Conservation (phyloP, 2,329 filamentous ascomycete species). For the Balansia obtecta region DNA sequence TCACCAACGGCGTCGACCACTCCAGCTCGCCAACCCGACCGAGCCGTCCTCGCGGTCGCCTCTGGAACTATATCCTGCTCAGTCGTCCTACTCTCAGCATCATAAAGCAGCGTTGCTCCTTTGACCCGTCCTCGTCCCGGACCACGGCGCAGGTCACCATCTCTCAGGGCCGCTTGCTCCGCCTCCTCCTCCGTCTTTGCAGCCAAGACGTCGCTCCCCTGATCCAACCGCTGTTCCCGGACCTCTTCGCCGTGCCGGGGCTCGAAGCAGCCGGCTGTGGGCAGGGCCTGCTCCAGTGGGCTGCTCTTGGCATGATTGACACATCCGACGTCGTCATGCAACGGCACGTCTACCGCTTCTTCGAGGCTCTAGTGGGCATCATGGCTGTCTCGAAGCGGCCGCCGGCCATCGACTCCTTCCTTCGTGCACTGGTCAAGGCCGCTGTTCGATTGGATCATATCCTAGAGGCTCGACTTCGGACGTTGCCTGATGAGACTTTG, state of each 20-base stretch:
- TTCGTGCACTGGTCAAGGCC: conserved; percentile 27
- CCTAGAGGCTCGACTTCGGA: conserved; percentile 26
- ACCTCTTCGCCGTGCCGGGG: conserved; percentile 17
- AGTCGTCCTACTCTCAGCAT: conserved; percentile 31
- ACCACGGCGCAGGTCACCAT: conserved; percentile 30
- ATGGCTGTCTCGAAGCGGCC: conserved; percentile 29
- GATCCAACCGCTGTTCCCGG: conserved; percentile 23
- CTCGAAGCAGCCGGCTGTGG: conserved; percentile 11
- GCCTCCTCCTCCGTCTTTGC: conserved; percentile 37
- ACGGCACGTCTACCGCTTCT: conserved; percentile 39
- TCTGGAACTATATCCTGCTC: conserved; percentile 42
- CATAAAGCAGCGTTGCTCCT: conserved; percentile 25
- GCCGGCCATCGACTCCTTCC: conserved; percentile 21
- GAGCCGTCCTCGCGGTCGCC: conserved; percentile 29
- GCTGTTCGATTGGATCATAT: conserved; percentile 27
- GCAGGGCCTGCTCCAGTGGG: conserved; percentile 37
- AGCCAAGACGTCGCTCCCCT: conserved; percentile 32
- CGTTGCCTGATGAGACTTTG: conserved; percentile 34
- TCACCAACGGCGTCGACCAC: conserved; percentile 10
- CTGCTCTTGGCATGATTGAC: conserved; percentile 38
- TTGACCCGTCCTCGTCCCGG: conserved; percentile 11
- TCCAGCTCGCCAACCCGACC: conserved; percentile 3
- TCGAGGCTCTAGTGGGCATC: conserved; percentile 36
- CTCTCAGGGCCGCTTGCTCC: conserved; percentile 40
- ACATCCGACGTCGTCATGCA: conserved; percentile 36